Conservation (phyloP, 2,329 filamentous ascomycete species). For the Mycogone perniciosa region DNA sequence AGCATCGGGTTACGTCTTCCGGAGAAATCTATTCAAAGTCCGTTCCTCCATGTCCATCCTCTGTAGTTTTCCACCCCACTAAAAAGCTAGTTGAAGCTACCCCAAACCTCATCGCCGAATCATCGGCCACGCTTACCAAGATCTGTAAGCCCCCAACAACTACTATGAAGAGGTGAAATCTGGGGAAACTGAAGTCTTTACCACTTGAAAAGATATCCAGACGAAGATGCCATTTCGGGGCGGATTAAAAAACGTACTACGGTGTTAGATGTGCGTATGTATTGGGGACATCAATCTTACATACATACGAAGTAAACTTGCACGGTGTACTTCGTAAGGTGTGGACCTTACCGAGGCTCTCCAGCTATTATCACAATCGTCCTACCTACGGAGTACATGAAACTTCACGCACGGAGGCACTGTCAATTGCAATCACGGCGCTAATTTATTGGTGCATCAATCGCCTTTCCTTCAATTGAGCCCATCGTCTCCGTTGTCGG, state of each 20-base stretch:
- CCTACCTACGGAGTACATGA: no score
- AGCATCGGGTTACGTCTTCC: no score
- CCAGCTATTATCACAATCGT: neutral
- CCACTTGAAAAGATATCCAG: no score
- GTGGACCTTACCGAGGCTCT: neutral
- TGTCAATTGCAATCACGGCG: neutral
- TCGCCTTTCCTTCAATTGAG: neutral
- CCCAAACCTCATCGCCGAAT: constrained; percentile 7
- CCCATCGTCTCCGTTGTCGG: neutral
- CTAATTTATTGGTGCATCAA: neutral
- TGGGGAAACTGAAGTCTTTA: no score
- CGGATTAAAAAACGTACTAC: no score
- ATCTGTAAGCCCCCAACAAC: neutral
- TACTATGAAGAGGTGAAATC: no score
- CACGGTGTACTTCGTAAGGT: no score
- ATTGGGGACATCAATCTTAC: neutral
- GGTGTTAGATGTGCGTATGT: neutral
- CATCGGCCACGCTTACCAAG: constrained; percentile 2
- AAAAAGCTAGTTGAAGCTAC: neutral
- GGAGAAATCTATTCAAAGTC: neutral
- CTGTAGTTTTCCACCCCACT: constrained; percentile 6
- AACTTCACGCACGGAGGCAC: neutral
- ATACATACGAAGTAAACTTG: no score
- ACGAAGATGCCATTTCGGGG: no score
- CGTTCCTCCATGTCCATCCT: neutral